Evolutionary conservation across 1,284 basidiomycete genomes (phyloP).

Genomic region (Sutorius eximius): DNA sequence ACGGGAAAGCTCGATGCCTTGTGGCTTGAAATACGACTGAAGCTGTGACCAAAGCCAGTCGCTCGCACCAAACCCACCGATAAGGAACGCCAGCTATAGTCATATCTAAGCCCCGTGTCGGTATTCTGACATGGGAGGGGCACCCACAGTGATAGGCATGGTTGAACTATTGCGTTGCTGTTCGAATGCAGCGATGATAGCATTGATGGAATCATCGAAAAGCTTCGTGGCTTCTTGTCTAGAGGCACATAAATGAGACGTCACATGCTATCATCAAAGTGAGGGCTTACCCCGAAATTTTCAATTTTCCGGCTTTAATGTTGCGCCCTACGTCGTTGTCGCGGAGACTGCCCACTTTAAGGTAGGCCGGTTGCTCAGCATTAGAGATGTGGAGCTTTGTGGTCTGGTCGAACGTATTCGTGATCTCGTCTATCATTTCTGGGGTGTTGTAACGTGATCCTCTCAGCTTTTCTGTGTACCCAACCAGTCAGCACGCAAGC

Average conservation of each 20-base stretch:
- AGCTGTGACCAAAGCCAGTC: too few species aligned
- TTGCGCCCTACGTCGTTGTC: neutral
- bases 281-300: neutral
- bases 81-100: too few species aligned
- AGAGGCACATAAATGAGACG: neutral
- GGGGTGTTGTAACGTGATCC: neutral
- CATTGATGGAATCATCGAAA: neutral
- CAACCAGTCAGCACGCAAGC: too few species aligned
- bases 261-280: too few species aligned
- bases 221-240: neutral
- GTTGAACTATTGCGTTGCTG: too few species aligned
- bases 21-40: too few species aligned
- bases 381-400: neutral
- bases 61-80: too few species aligned
- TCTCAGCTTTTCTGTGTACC: neutral
- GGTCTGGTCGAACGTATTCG: neutral
- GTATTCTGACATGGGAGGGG: too few species aligned
- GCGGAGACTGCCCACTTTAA: neutral
- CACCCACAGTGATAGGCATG: too few species aligned
- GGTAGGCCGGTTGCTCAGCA: neutral
- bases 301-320: conserved; percentile 1
- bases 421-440: neutral
- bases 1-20: too few species aligned
- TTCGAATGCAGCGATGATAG: conserved; percentile 1
- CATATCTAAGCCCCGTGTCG: too few species aligned